phyloP scores from a whole-genome alignment of 129 eudicot genomes.

The Scalesia atractyloides region DNA sequence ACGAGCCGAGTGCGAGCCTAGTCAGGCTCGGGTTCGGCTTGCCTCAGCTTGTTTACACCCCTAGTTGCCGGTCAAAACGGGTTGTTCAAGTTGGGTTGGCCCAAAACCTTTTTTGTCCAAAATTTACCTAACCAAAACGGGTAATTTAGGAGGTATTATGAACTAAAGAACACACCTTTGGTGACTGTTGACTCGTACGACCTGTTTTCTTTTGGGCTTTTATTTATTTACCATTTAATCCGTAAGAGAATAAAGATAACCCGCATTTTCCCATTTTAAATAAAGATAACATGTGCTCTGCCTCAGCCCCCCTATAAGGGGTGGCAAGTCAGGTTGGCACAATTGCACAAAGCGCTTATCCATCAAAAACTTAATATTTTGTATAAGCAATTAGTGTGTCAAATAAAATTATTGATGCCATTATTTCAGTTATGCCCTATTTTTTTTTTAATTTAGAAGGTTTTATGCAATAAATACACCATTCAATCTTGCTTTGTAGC shows the following conservation, averaged over 20 bases:
- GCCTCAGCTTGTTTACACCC: no score
- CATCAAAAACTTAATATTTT: neutral
- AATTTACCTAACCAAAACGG: neutral
- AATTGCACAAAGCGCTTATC: neutral
- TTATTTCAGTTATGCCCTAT: neutral
- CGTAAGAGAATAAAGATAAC: no score
- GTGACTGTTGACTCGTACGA: neutral
- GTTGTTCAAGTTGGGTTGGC: constrained; percentile 1
- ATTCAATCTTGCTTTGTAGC: neutral
- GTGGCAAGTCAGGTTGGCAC: neutral
- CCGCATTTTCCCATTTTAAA: neutral
- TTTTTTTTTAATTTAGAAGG: neutral
- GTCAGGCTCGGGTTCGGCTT: no score
- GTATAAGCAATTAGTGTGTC: neutral
- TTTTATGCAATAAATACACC: neutral
- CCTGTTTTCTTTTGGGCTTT: neutral
- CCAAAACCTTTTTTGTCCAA: neutral
- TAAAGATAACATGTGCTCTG: neutral
- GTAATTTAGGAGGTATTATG: neutral
- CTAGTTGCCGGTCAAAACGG: neutral
- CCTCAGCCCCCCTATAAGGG: neutral
- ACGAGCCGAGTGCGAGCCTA: no score
- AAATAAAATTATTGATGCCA: neutral
- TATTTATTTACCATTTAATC: neutral
- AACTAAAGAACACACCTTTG: constrained; percentile 4